Evolutionary conservation across 805 yeast species (phyloP).

Genomic region (Yamadazyma endophytica): DNA sequence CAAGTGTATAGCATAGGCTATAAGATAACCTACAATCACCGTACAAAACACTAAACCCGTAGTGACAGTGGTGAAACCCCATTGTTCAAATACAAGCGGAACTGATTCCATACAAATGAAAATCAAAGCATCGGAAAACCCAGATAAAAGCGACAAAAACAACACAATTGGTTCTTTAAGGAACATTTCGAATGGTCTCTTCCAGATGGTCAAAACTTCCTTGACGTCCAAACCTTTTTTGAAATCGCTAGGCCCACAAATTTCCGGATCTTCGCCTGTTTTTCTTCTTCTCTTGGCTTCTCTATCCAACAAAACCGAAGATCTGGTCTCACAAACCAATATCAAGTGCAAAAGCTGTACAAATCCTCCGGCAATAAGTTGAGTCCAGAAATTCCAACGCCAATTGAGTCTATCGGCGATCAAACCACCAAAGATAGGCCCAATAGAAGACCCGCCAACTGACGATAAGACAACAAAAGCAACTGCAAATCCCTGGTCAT

Average conservation of each 20-base stretch:
- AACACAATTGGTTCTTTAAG: slow-evolving; percentile 35
- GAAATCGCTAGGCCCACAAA: slow-evolving; percentile 34
- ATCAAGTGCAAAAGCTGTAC: slow-evolving; percentile 30
- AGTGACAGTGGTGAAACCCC: slow-evolving; percentile 26
- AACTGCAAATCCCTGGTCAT: slow-evolving; percentile 28
- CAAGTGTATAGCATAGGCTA: slow-evolving; percentile 30
- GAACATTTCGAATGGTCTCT: slow-evolving; percentile 37
- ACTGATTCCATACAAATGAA: slow-evolving; percentile 37
- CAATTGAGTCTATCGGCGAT: slow-evolving; percentile 36
- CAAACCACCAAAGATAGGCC: slow-evolving; percentile 24
- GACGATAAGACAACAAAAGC: slow-evolving; percentile 29
- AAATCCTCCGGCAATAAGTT: slow-evolving; percentile 31
- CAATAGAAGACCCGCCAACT: slow-evolving; percentile 27
- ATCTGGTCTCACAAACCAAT: slow-evolving; percentile 32
- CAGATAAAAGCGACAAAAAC: slow-evolving; percentile 34
- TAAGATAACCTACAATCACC: slow-evolving; percentile 29
- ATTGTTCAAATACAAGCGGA: slow-evolving; percentile 27
- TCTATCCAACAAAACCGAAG: slow-evolving; percentile 27
- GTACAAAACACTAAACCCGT: slow-evolving; percentile 30
- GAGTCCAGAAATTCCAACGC: slow-evolving; percentile 29
- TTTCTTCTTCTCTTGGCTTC: slow-evolving; percentile 34
- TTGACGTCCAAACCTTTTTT: slow-evolving; percentile 15
- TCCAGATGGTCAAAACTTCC: slow-evolving; percentile 27
- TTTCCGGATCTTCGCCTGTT: slow-evolving; percentile 25
- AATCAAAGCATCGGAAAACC: slow-evolving; percentile 39